Conservation (phyloP, 306 rosid genomes). For the Cucumis hystrix region DNA sequence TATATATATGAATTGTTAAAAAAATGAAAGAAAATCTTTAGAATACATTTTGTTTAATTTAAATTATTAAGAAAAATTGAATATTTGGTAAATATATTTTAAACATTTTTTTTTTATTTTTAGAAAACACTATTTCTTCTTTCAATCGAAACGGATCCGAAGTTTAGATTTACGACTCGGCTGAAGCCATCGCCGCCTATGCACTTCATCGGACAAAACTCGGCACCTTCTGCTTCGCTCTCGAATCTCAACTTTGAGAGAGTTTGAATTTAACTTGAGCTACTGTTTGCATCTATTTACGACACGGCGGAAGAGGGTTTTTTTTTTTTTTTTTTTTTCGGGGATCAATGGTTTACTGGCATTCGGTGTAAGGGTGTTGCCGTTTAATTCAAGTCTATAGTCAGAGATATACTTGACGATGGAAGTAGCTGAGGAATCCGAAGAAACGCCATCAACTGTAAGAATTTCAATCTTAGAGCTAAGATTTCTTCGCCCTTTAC, state of each 20-base stretch:
- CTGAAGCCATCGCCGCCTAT: not conserved
- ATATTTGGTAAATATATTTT: no score
- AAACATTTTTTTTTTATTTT: no score
- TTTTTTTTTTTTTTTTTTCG: not conserved
- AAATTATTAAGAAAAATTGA: no score
- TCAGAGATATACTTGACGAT: conserved; percentile 13
- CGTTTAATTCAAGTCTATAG: not conserved
- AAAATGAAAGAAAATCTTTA: no score
- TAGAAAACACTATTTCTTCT: no score
- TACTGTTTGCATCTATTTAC: not conserved
- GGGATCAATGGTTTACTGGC: not conserved
- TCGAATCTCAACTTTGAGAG: not conserved
- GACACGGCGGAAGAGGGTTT: not conserved
- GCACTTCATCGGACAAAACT: not conserved
- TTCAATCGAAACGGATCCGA: no score
- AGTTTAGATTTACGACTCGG: not conserved
- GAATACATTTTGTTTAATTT: no score
- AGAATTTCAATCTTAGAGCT: not conserved
- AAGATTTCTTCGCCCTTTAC: not conserved
- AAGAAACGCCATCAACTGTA: conserved; percentile 23
- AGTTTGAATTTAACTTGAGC: not conserved
- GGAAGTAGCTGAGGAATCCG: conserved; percentile 29
- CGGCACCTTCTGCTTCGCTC: not conserved
- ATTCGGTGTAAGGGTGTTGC: not conserved
- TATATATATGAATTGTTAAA: no score